These are phyloP conservation scores for Stagonosporopsis rhizophila DNA, from an alignment of 2,329 filamentous ascomycete species.

Conservation along the genomic window DNA sequence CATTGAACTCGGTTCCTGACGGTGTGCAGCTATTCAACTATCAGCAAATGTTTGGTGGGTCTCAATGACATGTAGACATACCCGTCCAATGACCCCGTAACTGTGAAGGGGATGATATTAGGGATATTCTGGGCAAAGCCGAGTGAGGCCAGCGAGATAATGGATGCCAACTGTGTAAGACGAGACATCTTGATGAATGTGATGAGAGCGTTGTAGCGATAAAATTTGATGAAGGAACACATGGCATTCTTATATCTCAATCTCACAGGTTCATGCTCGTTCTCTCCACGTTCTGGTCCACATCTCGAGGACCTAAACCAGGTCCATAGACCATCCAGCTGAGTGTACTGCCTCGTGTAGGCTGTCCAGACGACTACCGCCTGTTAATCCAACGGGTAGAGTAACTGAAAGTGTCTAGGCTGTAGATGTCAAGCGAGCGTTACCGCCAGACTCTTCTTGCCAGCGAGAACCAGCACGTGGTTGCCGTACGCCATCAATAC, in stretches of 20 bases:
- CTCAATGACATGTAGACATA: constrained; percentile 12
- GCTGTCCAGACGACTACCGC: constrained; percentile 11
- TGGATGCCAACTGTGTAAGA: constrained; percentile 20
- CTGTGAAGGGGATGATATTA: constrained; percentile 32
- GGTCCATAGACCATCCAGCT: constrained; percentile 4
- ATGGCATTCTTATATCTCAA: constrained; percentile 17
- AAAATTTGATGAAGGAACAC: neutral
- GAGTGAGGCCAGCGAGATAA: constrained; percentile 30
- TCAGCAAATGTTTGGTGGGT: constrained; percentile 3
- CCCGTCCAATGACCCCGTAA: constrained; percentile 40
- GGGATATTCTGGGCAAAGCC: constrained; percentile 30
- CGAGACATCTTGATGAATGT: constrained; percentile 26
- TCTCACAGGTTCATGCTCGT: neutral
- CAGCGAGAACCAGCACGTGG: neutral
- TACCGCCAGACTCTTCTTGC: constrained; percentile 9
- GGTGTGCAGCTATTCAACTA: constrained; percentile 22
- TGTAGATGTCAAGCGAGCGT: constrained; percentile 1
- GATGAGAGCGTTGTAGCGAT: constrained; percentile 3
- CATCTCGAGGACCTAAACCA: neutral
- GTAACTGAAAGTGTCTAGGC: constrained; percentile 2
- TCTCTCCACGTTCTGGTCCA: constrained; percentile 7
- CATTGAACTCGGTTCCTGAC: constrained; percentile 48
- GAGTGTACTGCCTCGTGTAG: constrained; percentile 2
- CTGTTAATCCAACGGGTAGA: neutral
- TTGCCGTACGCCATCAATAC: constrained; percentile 31